Percentiles rank a stretch among this genome's conserved stretches.
phyloP scores from a whole-genome alignment of 1,139 yeast genomes.

The Suzukiozyma palmioleophila region DNA sequence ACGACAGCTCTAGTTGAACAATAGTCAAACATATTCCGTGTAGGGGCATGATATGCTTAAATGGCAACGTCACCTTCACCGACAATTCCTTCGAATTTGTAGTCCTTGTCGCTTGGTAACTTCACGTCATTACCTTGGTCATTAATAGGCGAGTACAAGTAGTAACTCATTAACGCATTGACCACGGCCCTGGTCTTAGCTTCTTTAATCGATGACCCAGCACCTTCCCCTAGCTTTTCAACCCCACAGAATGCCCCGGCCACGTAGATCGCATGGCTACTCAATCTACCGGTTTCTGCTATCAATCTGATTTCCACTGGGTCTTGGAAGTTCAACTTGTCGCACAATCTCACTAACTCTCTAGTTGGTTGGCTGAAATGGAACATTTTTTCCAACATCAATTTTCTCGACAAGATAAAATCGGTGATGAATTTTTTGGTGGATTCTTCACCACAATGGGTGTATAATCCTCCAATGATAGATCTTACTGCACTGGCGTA shows the following conservation, averaged over 20 bases:
- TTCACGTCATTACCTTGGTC: slow-evolving; percentile 35
- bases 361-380: slow-evolving; percentile 82
- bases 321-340: slow-evolving; percentile 66
- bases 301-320: slow-evolving; percentile 75
- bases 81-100: slow-evolving; percentile 44
- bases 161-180: slow-evolving; percentile 87
- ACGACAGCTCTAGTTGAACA: background rate
- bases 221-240: slow-evolving; percentile 88
- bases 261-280: slow-evolving; percentile 80
- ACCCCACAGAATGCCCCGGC: slow-evolving; percentile 89
- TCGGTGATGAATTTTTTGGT: slow-evolving; percentile 63
- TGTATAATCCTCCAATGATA: slow-evolving; percentile 67
- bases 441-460: slow-evolving; percentile 57
- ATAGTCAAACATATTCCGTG: background rate
- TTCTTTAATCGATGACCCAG: slow-evolving; percentile 86
- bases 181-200: slow-evolving; percentile 92
- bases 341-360: slow-evolving; percentile 74
- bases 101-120: slow-evolving; percentile 56
- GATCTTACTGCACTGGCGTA: slow-evolving; percentile 62
- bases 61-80: slow-evolving; percentile 55
- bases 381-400: slow-evolving; percentile 70
- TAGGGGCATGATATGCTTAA: slow-evolving; percentile 13
- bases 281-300: slow-evolving; percentile 89
- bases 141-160: slow-evolving; percentile 77
- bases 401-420: slow-evolving; percentile 74